Evolutionary conservation across 192 early-diverging fungal species (phyloP).

Genomic region (Chytriomyces hyalinus): DNA sequence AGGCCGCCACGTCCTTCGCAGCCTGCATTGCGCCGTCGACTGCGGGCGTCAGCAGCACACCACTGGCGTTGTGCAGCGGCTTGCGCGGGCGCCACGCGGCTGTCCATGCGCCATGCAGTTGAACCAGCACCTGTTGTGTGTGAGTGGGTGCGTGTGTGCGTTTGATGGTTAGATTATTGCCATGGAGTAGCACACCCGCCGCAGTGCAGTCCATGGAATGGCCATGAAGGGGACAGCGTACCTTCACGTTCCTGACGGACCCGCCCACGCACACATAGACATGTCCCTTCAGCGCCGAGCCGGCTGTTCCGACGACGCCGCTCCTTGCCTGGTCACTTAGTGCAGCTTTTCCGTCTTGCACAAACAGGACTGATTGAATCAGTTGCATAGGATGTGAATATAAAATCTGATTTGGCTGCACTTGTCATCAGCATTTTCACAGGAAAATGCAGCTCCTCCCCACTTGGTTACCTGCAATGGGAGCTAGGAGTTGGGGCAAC

Average conservation of each 20-base stretch:
- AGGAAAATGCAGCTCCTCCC: too few relatives aligned
- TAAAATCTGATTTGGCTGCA: too few relatives aligned
- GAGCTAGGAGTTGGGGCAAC: too few relatives aligned
- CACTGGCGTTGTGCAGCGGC: neutral
- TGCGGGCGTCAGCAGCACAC: neutral
- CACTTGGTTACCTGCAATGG: too few relatives aligned
- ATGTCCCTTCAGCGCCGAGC: slow-evolving; percentile 11
- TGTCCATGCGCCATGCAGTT: neutral
- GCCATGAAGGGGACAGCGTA: neutral
- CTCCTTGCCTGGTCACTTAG: neutral
- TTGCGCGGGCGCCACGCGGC: neutral
- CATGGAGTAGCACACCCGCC: slow-evolving; percentile 4
- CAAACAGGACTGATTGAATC: slow-evolving; percentile 1
- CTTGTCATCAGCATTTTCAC: too few relatives aligned
- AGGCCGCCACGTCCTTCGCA: neutral
- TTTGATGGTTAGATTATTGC: neutral
- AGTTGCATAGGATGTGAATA: neutral
- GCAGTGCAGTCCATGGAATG: neutral
- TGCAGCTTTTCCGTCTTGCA: slow-evolving; percentile 21
- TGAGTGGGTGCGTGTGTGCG: too few relatives aligned
- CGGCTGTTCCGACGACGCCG: neutral
- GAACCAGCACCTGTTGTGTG: neutral
- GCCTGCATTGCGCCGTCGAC: slow-evolving; percentile 20
- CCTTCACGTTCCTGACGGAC: slow-evolving; percentile 1
- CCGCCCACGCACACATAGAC: slow-evolving; percentile 10